Evolutionary conservation across 2,329 filamentous ascomycete genomes (phyloP).

Genomic region (Geosmithia flava): DNA sequence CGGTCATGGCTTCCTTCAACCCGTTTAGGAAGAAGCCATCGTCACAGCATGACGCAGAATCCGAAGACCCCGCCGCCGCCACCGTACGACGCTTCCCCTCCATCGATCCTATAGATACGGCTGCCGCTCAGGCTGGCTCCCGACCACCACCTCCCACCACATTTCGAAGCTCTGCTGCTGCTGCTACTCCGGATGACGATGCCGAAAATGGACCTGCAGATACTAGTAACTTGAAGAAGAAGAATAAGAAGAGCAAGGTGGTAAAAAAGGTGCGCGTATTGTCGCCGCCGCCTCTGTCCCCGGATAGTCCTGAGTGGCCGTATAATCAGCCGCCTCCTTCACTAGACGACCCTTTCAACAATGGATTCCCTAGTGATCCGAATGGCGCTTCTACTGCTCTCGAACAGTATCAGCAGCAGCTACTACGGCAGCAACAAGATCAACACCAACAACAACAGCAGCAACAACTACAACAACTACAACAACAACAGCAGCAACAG

Average conservation of each 20-base stretch:
- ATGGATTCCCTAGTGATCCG: neutral
- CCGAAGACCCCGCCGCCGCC: neutral
- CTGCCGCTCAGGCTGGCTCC: slow-evolving; percentile 7
- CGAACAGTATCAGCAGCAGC: neutral
- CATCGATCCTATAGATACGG: slow-evolving; percentile 15
- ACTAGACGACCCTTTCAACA: slow-evolving; percentile 18
- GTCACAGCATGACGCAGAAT: neutral
- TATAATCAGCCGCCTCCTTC: slow-evolving; percentile 3
- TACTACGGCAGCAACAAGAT: too few relatives aligned
- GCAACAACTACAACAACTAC: neutral
- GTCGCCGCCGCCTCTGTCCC: slow-evolving; percentile 49
- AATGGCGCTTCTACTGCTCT: neutral
- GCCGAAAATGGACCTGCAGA: neutral
- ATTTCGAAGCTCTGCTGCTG: slow-evolving; percentile 2
- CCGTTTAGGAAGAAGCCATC: slow-evolving; percentile 30
- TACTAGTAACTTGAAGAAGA: neutral
- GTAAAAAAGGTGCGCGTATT: slow-evolving; percentile 57
- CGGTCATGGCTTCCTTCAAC: slow-evolving; percentile 27
- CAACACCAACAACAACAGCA: too few relatives aligned
- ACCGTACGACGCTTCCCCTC: slow-evolving; percentile 2
- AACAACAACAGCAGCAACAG: slow-evolving; percentile 1
- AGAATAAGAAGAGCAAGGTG: slow-evolving; percentile 30
- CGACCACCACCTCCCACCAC: slow-evolving; percentile 11
- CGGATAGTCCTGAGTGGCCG: slow-evolving; percentile 32
- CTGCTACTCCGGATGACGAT: neutral